Base-by-base conservation (phyloP, 345 rosid species). In the Crucihimalaya himalaica region DNA sequence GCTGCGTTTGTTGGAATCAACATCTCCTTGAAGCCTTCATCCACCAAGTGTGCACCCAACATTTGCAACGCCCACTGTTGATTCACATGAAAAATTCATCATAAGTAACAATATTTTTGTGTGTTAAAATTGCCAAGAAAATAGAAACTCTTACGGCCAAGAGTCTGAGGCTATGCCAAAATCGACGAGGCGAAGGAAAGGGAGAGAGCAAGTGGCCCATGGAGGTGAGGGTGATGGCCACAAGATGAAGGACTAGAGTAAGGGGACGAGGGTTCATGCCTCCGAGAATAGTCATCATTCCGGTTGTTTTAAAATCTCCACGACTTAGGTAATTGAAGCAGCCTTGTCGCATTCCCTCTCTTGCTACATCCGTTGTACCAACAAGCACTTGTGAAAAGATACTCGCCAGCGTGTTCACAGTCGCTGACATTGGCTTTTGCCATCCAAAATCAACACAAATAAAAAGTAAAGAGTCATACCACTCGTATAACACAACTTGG, bases 11-110 rank as follows among this genome's bases (percentile, higher is more conserved):
- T 21, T n/a, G 85, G 83, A 70, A 77, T 76, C 63, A 82, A 77
- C 85, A 77, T 82, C 47, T 77, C 81, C 63, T 76, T 77, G 32
- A 79, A 76, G 31, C 85, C 83, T 61, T 79, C 85, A 3, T 78
- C 81, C 70, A 54, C 47, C 19, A 82, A 73, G 66, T 79, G 81
- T 18, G 78, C 77, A 58, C 78, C 73, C 66, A 82, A 79, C 65
- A 79, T 77, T 60, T 80, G 68, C 39, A 82, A 75, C 63, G 82
- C 85, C 68, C 55, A 32, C 87, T 84, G 72, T 47, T 71, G 42
- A 39, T 12, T 25, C 40, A 66, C 29, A 47, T 7, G 21, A n/a
- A 71, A 20, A 71, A 39, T 16, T 61, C 75, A 61, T 18, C n/a
- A 52, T 31, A 39, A 20, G 4, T 32, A 66, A 37, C 14, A 57